These are phyloP conservation scores for Paracamarosporium sp. DNA, from an alignment of 2,329 filamentous ascomycete genomes.

Conservation along the genomic window DNA sequence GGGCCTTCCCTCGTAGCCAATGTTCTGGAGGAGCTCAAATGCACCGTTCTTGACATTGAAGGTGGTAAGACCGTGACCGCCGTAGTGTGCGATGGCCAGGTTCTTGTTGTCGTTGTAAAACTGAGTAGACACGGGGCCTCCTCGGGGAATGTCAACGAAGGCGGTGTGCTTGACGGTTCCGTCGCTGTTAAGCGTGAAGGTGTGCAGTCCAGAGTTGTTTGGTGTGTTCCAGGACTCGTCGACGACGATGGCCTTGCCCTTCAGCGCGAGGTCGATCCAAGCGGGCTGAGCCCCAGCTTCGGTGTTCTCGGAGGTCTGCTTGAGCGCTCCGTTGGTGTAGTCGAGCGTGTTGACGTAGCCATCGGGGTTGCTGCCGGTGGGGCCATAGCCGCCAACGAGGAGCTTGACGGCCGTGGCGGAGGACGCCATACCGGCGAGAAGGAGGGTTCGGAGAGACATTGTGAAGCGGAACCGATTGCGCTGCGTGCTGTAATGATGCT, in stretches of 20 bases:
- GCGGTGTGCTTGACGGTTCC: conserved; percentile 47
- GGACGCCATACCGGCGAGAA: conserved; percentile 25
- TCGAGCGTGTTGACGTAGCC: conserved; percentile 53
- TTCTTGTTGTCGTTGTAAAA: conserved; percentile 49
- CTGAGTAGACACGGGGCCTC: conserved; percentile 50
- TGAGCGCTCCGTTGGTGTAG: conserved; percentile 46
- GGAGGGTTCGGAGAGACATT: conserved; percentile 24
- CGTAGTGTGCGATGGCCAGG: conserved; percentile 53
- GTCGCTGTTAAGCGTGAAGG: conserved; percentile 38
- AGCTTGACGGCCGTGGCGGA: conserved; percentile 40
- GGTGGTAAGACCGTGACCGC: conserved; percentile 45
- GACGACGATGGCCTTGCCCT: conserved; percentile 63
- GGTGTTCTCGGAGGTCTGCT: conserved; percentile 52
- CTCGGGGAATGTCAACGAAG: conserved; percentile 39
- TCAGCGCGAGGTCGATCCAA: conserved; percentile 66
- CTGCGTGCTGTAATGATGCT: not conserved
- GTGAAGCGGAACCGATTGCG: not conserved
- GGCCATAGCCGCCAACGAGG: conserved; percentile 52
- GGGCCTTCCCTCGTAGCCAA: conserved; percentile 48
- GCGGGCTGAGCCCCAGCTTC: conserved; percentile 63
- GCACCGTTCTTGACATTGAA: conserved; percentile 27
- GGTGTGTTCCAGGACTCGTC: conserved; percentile 60
- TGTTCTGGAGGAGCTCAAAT: conserved; percentile 43
- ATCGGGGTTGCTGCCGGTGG: conserved; percentile 9
- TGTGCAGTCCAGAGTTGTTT: conserved; percentile 56